Evolutionary conservation across 1,284 basidiomycete species (phyloP).

Genomic region (Neolentinus lepideus): DNA sequence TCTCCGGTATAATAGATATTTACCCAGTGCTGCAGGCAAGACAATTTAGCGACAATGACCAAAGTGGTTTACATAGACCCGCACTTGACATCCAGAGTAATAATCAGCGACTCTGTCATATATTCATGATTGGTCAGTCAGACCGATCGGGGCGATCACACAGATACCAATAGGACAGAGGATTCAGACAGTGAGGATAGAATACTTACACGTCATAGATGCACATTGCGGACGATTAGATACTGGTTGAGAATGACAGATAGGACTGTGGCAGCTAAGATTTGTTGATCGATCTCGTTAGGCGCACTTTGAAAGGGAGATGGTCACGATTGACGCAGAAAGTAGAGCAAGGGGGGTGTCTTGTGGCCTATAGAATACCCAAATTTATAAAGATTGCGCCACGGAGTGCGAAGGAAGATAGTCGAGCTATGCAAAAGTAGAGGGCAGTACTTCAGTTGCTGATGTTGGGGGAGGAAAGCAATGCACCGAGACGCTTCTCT

Average conservation of each 20-base stretch:
- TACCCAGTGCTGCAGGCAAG: not conserved
- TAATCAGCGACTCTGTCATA: not conserved
- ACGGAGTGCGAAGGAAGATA: no score
- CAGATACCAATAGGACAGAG: not conserved
- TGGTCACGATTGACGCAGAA: no score
- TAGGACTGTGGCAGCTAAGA: not conserved
- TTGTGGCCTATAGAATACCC: no score
- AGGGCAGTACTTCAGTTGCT: not conserved
- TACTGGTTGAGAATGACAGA: not conserved
- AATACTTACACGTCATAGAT: not conserved
- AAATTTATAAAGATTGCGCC: no score
- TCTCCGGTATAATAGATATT: not conserved
- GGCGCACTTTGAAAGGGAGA: not conserved
- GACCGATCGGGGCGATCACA: not conserved
- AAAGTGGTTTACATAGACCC: no score
- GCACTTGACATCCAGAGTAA: not conserved
- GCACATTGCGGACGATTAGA: not conserved
- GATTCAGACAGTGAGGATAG: not conserved
- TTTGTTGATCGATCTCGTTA: not conserved
- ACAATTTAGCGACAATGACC: not conserved
- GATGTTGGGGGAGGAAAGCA: not conserved
- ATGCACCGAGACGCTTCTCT: not conserved
- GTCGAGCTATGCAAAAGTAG: no score
- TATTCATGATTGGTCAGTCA: not conserved
- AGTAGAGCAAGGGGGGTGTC: no score